Conservation (phyloP, 495 filamentous ascomycete genomes). For the Hypoxylon lenormandii region DNA sequence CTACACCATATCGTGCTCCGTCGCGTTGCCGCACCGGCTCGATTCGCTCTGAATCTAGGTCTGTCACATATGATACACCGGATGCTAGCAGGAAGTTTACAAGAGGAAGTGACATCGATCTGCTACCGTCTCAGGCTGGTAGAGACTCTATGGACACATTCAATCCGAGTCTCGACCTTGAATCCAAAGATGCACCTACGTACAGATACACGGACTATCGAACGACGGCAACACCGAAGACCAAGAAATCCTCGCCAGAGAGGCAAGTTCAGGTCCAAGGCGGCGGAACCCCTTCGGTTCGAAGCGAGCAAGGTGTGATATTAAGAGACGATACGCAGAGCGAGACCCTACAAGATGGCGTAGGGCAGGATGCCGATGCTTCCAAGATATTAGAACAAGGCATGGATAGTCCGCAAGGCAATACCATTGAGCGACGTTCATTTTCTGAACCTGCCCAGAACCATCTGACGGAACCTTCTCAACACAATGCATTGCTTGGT, state of each 20-base stretch:
- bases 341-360: slow-evolving; percentile 25
- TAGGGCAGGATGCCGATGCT: not conserved
- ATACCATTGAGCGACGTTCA: slow-evolving; percentile 14
- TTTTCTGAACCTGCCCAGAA: slow-evolving; percentile 29
- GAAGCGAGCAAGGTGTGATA: slow-evolving; percentile 51
- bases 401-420: not conserved
- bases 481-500: slow-evolving; percentile 6
- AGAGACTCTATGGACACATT: slow-evolving; percentile 51
- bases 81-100: slow-evolving; percentile 19
- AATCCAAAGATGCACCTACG: slow-evolving; percentile 37
- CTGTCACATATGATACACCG: slow-evolving; percentile 20
- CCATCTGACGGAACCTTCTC: not conserved
- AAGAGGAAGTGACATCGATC: slow-evolving; percentile 47
- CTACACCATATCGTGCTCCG: slow-evolving; percentile 15
- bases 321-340: slow-evolving; percentile 45
- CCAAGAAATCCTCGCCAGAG: slow-evolving; percentile 44
- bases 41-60: slow-evolving; percentile 28
- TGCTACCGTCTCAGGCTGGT: slow-evolving; percentile 48
- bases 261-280: slow-evolving; percentile 47
- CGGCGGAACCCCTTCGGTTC: slow-evolving; percentile 42
- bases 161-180: slow-evolving; percentile 47
- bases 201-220: slow-evolving; percentile 47
- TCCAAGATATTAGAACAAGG: slow-evolving; percentile 1
- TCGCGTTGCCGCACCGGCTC: slow-evolving; percentile 28
- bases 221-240: slow-evolving; percentile 39